Evolutionary conservation across 495 filamentous ascomycete species (phyloP), one percentile per base, ranked within the genome.

Genomic region (Penicillium egyptiacum): DNA sequence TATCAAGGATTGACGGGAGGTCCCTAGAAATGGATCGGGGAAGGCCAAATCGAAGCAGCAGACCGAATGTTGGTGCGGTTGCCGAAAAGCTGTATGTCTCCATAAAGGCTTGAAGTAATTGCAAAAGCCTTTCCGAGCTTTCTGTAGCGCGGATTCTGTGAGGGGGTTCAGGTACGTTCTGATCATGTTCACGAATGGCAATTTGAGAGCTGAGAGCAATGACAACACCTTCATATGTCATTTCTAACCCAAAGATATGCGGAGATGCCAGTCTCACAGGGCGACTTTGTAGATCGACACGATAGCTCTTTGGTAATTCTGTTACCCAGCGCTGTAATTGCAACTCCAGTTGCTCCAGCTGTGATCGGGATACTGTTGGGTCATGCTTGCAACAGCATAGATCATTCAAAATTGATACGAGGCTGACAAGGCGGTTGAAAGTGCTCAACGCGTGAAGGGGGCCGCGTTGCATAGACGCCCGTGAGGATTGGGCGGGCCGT

Each of bases 371-470:
- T 23, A 61, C 46, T 5, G 66, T 65, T 16, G 62, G 50, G 12
- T 64, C 57, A 50, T 73, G 66, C 49, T 62, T 64, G 49, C 66
- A 53, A 51, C 54, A 72, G 35, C 72, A 76, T 20, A 74, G 55
- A 5, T 76, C 74, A 45, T 76, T 77, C 33, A 81, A 33, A 7
- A 83, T 75, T 16, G 70, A 70, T 28, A 76, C 62, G 12, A 86
- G 61, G 7, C 75, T 69, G 0, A 78, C 57, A 2, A 84, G 67
- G 23, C 68, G 75, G 57, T 88, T 88, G 66, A 88, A 86, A 0
- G 81, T 85, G 63, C 81, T 87, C 33, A 85, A 59, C 19, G 78
- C 77, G 50, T 81, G 79, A 3, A 81, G 75, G 4, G 86, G 83
- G 22, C 75, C 79, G 12, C 81, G 74, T 17, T 74, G 72, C 59